A percentile compares a stretch with the other conserved stretches of the same genome.
Evolutionary conservation across 106 monocot species (phyloP).

Genomic region (Platanthera zijinensis): DNA sequence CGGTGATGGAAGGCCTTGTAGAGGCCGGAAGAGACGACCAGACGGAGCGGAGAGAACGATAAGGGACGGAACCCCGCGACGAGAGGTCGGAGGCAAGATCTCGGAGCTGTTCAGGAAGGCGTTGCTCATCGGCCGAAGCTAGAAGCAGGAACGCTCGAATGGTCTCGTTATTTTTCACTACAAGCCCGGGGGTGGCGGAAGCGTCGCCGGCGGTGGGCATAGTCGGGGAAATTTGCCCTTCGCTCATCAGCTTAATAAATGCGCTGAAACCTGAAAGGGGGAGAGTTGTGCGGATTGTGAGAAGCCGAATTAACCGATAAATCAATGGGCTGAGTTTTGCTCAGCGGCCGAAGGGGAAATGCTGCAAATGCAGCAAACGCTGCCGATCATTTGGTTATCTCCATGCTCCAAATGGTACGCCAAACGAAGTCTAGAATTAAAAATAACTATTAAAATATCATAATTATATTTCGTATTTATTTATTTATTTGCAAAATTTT

Average conservation of each 20-base stretch:
- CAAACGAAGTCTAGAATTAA: too few relatives aligned
- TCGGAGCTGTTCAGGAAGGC: constrained; percentile 39
- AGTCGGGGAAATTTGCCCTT: not conserved
- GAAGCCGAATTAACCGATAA: too few relatives aligned
- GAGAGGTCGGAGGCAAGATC: constrained; percentile 37
- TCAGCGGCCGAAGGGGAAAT: too few relatives aligned
- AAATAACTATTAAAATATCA: too few relatives aligned
- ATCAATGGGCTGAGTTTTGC: too few relatives aligned
- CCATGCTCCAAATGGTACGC: too few relatives aligned
- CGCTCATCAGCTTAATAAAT: constrained; percentile 14
- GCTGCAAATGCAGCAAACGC: too few relatives aligned
- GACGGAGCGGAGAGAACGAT: constrained; percentile 39
- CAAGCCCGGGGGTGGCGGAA: constrained; percentile 27
- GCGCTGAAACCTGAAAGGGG: too few relatives aligned
- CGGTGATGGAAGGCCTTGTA: constrained; percentile 44
- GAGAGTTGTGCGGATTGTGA: too few relatives aligned
- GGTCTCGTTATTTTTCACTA: constrained; percentile 34
- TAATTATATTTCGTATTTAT: too few relatives aligned
- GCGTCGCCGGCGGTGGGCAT: constrained; percentile 6
- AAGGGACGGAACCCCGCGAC: constrained; percentile 25
- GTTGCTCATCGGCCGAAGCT: constrained; percentile 7
- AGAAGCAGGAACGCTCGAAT: constrained; percentile 59
- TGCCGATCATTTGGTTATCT: too few relatives aligned
- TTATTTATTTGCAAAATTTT: too few relatives aligned
- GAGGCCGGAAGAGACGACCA: constrained; percentile 47